Percentiles rank a stretch among this genome's conserved stretches.
Evolutionary conservation across 495 filamentous ascomycete species (phyloP).

Genomic region (Symbiotaphrina buchneri): DNA sequence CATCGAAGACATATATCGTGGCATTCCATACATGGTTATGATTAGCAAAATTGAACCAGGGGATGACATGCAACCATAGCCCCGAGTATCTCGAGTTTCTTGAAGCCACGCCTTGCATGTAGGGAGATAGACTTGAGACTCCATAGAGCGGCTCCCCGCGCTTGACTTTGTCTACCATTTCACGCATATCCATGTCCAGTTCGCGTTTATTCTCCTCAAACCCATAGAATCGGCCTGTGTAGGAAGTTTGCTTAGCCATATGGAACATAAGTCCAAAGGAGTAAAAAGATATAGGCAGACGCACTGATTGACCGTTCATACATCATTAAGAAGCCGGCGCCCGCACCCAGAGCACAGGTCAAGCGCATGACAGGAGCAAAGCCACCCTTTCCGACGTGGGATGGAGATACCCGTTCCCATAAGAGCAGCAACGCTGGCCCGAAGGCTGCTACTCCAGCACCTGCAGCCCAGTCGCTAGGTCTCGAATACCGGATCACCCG

Average conservation of each 20-base stretch:
- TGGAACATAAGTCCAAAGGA: neutral
- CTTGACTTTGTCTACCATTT: constrained; percentile 95
- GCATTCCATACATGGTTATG: constrained; percentile 43
- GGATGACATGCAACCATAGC: constrained; percentile 59
- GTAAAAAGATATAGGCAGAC: constrained; percentile 6
- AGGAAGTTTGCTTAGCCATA: neutral
- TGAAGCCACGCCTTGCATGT: constrained; percentile 84
- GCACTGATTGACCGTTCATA: constrained; percentile 52
- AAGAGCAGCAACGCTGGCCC: constrained; percentile 50
- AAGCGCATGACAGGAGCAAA: constrained; percentile 70
- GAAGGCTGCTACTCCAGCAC: constrained; percentile 33
- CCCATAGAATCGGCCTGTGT: constrained; percentile 74
- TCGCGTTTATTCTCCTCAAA: constrained; percentile 80
- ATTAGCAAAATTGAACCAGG: constrained; percentile 96
- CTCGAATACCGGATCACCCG: constrained; percentile 77
- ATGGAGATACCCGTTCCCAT: constrained; percentile 68
- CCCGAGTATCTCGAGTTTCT: constrained; percentile 81
- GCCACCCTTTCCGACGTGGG: constrained; percentile 54
- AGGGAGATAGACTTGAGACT: constrained; percentile 44
- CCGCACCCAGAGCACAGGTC: constrained; percentile 38
- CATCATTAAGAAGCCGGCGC: constrained; percentile 56
- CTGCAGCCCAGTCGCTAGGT: constrained; percentile 55
- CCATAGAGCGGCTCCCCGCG: constrained; percentile 81
- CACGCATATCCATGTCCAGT: constrained; percentile 85
- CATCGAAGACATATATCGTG: neutral